Percentiles rank a stretch among this genome's conserved stretches.
phyloP scores from a whole-genome alignment of 2,329 filamentous ascomycete genomes.

The Penicillium aurantiogriseum region DNA sequence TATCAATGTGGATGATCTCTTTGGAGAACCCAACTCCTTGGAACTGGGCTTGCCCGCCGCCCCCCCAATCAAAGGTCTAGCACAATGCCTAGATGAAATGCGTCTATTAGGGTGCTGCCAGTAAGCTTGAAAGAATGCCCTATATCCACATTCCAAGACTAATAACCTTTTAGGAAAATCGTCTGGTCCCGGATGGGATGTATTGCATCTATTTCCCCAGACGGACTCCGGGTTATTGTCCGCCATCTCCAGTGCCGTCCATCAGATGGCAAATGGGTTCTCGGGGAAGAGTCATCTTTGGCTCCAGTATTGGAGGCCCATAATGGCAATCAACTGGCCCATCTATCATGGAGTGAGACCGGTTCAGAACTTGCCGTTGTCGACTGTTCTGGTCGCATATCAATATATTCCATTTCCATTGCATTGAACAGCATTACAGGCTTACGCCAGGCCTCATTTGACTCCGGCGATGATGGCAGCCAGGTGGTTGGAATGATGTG shows the following conservation, averaged over 20 bases:
- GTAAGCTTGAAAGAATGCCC: constrained; percentile 54
- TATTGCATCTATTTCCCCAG: constrained; percentile 74
- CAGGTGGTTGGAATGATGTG: constrained; percentile 82
- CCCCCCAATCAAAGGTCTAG: constrained; percentile 64
- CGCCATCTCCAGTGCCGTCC: constrained; percentile 69
- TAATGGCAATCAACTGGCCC: constrained; percentile 67
- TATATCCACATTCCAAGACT: constrained; percentile 10
- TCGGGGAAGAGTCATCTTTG: constrained; percentile 69
- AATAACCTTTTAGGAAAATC: constrained; percentile 59
- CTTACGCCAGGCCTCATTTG: constrained; percentile 62
- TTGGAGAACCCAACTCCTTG: constrained; percentile 62
- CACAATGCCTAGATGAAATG: constrained; percentile 73
- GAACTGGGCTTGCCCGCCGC: constrained; percentile 56
- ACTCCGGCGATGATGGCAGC: constrained; percentile 70
- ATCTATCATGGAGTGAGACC: constrained; percentile 77
- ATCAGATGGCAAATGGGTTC: constrained; percentile 69
- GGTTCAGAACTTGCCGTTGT: constrained; percentile 79
- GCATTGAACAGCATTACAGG: constrained; percentile 70
- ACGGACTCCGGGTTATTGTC: constrained; percentile 69
- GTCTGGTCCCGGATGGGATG: constrained; percentile 87
- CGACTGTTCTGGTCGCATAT: constrained; percentile 74
- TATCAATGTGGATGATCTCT: constrained; percentile 69
- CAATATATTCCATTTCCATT: constrained; percentile 69
- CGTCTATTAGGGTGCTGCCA: constrained; percentile 74
- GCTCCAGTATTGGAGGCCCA: constrained; percentile 61